Base-by-base conservation (phyloP, 2,329 filamentous ascomycete genomes). In the Fusarium vanettenii region DNA sequence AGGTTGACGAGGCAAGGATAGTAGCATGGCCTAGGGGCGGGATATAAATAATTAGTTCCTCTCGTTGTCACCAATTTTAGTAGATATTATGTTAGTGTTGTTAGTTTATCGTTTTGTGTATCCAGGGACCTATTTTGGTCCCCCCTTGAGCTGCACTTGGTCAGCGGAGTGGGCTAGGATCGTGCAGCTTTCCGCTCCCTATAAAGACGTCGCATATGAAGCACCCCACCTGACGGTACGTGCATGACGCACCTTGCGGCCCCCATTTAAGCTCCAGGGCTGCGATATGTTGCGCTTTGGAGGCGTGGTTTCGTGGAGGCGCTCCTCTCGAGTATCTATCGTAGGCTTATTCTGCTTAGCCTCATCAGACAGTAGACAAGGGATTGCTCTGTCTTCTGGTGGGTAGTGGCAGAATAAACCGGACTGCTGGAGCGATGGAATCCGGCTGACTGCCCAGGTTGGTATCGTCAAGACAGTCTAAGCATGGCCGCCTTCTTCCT, bases 81-180 rank as follows among this genome's bases (percentile, higher is more conserved):
- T 4, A 37, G 29, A 27, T 31, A 1, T 2, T 1, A 39, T 22
- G 8, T 31, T 50, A 31, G 27, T 39, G 22, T 50, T 22, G 3
- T 52, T 63, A 9, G 18, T 27, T 55, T 63, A 14, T 5, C n/a
- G 29, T 65, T 39, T 65, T 48, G 29, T 65, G 37, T 65, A 45
- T 60, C 37, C 14, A 65, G 35, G 63, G 39, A 65, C 25, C 22
- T 64, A n/a, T 64, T 64, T 64, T 64, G 16, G 22, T 20, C 10
- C 20, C 41, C 29, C 45, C 35, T 25, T 43, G 70, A 39, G 56
- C 22, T 39, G 20, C 7, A 45, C 20, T 45, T 45, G 20, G 41
- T 5, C 4, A 25, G 41, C 5, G 8, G 0, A 45, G 41, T 25
- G 41, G 41, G 8, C 41, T 5, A 3, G 11, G 41, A 45, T 45